A percentile compares a stretch with the other conserved stretches of the same genome.
phyloP scores from a whole-genome alignment of 2,329 filamentous ascomycete species.

The Diaporthe nobilis region DNA sequence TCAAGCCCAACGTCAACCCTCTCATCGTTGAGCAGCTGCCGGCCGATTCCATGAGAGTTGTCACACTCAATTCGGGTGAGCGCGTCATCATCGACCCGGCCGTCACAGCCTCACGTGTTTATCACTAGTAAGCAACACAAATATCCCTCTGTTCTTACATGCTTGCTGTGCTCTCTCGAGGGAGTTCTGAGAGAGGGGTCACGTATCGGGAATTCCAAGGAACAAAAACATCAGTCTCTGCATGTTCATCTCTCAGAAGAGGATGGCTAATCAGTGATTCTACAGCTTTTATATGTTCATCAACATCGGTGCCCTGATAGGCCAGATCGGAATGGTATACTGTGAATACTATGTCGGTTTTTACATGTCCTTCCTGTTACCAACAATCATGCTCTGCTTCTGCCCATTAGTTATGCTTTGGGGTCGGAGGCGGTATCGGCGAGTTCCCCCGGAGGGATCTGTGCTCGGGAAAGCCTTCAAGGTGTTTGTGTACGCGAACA shows the following conservation, averaged over 20 bases:
- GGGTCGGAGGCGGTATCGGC: constrained; percentile 65
- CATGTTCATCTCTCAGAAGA: too few species aligned
- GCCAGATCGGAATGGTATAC: constrained; percentile 72
- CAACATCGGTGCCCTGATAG: constrained; percentile 70
- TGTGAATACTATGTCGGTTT: constrained; percentile 76
- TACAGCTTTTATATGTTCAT: constrained; percentile 56
- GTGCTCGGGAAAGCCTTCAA: constrained; percentile 72
- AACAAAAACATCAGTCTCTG: not conserved
- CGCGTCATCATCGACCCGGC: constrained; percentile 76
- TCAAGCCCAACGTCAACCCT: constrained; percentile 81
- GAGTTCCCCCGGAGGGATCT: constrained; percentile 69
- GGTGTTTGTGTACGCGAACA: constrained; percentile 68
- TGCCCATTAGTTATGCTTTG: constrained; percentile 69
- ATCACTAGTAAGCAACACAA: constrained; percentile 60
- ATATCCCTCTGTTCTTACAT: too few species aligned
- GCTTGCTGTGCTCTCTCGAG: too few species aligned
- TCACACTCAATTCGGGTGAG: constrained; percentile 68
- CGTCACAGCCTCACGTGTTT: constrained; percentile 74
- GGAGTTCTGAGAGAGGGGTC: too few species aligned
- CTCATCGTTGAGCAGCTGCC: constrained; percentile 77
- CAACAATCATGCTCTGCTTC: constrained; percentile 69
- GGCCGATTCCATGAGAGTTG: constrained; percentile 67
- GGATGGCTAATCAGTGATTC: not conserved
- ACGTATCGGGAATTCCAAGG: not conserved
- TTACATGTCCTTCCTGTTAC: constrained; percentile 72